Percentiles rank a stretch among this genome's conserved stretches.
Conservation (phyloP, 2,329 filamentous ascomycete genomes). For the Stachybotrys echinatus region DNA sequence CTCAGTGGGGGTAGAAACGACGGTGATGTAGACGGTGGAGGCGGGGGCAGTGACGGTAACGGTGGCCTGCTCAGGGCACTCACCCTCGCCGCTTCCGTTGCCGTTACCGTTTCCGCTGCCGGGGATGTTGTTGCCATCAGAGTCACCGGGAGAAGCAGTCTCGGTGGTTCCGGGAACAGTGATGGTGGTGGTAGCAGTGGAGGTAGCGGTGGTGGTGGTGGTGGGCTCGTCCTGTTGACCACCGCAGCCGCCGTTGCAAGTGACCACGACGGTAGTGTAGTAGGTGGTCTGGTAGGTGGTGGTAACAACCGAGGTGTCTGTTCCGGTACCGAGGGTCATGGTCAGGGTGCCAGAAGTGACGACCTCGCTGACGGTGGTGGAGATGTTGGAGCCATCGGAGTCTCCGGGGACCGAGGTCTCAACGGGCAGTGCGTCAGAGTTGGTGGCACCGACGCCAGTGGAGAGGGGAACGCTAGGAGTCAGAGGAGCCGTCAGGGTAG, state of each 20-base stretch:
- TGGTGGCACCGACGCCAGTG: constrained; percentile 23
- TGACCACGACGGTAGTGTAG: constrained; percentile 26
- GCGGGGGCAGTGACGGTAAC: constrained; percentile 22
- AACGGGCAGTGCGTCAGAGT: not conserved
- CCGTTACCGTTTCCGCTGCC: constrained; percentile 8
- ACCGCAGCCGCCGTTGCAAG: constrained; percentile 10
- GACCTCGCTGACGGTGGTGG: constrained; percentile 19
- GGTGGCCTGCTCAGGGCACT: constrained; percentile 1
- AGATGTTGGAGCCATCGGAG: constrained; percentile 6
- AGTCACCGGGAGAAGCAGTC: constrained; percentile 16
- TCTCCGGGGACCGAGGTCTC: constrained; percentile 1
- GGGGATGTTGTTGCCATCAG: constrained; percentile 6
- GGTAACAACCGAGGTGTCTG: constrained; percentile 30
- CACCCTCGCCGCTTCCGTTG: constrained; percentile 9
- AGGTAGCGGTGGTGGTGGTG: constrained; percentile 32
- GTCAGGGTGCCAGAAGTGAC: constrained; percentile 27
- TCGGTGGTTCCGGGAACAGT: constrained; percentile 21
- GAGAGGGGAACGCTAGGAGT: constrained; percentile 15
- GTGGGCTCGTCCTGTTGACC: constrained; percentile 17
- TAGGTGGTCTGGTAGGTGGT: constrained; percentile 37
- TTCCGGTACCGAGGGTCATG: constrained; percentile 26
- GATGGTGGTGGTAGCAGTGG: constrained; percentile 28
- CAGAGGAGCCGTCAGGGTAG: constrained; percentile 18
- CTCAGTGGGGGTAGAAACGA: constrained; percentile 15
- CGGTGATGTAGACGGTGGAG: constrained; percentile 30